Evolutionary conservation across 306 rosid genomes (phyloP).

Genomic region (Quercus wislizeni): DNA sequence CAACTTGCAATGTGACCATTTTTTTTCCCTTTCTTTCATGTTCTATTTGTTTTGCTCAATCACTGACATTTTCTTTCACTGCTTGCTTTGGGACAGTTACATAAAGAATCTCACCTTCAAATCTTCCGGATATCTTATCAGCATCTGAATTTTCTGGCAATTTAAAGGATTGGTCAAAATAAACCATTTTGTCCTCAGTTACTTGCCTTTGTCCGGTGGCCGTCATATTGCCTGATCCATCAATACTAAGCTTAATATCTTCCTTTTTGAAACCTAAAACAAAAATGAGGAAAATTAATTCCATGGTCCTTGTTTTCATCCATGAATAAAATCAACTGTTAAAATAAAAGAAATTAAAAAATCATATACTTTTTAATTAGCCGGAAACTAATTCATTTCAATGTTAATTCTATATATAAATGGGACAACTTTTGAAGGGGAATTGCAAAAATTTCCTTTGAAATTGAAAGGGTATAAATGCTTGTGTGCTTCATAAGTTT

Average conservation of each 20-base stretch:
- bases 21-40: neutral
- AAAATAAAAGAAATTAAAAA: neutral
- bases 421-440: neutral
- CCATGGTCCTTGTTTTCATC: neutral
- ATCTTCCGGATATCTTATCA: slow-evolving; percentile 45
- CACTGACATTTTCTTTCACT: slow-evolving; percentile 6
- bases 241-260: slow-evolving; percentile 49
- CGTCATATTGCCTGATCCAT: slow-evolving; percentile 31
- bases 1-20: no score
- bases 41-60: slow-evolving; percentile 21
- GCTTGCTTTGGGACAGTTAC: slow-evolving; percentile 52
- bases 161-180: slow-evolving; percentile 37
- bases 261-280: slow-evolving; percentile 56
- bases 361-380: neutral
- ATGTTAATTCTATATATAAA: neutral
- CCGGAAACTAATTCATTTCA: neutral
- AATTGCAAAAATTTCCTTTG: no score
- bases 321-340: neutral
- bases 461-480: neutral
- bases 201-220: slow-evolving; percentile 49
- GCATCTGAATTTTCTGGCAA: slow-evolving; percentile 44
- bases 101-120: slow-evolving; percentile 52
- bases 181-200: slow-evolving; percentile 30
- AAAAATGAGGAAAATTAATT: neutral
- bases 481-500: neutral